These are phyloP conservation scores for Penicillium glabrum DNA, from an alignment of 2,329 filamentous ascomycete species.

Conservation along the genomic window DNA sequence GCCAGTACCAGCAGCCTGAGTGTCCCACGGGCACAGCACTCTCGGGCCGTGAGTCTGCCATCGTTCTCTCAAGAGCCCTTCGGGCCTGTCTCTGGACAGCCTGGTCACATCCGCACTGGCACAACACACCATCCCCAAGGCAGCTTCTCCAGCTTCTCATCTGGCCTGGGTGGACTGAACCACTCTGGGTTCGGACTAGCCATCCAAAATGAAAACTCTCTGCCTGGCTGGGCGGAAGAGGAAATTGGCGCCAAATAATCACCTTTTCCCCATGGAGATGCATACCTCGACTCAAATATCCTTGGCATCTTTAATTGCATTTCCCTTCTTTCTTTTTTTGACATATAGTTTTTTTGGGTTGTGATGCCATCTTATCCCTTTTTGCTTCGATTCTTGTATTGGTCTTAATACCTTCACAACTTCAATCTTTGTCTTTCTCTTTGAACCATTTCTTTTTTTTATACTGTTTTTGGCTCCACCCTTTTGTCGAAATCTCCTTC, in stretches of 20 bases:
- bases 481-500: conserved; percentile 26
- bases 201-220: conserved; percentile 57
- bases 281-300: conserved; percentile 17
- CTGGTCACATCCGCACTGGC: conserved; percentile 35
- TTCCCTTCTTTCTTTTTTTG: conserved; percentile 15
- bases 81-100: conserved; percentile 41
- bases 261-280: conserved; percentile 9
- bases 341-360: conserved; percentile 21
- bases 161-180: conserved; percentile 59
- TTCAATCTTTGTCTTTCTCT: conserved; percentile 21
- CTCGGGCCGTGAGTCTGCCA: conserved; percentile 85
- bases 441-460: conserved; percentile 20
- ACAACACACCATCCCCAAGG: conserved; percentile 46
- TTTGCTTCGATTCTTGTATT: conserved; percentile 34
- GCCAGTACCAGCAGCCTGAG: conserved; percentile 61
- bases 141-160: conserved; percentile 60
- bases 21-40: conserved; percentile 61
- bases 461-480: conserved; percentile 15
- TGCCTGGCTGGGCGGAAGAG: conserved; percentile 65
- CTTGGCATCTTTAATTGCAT: conserved; percentile 20
- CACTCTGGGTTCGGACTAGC: conserved; percentile 60
- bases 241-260: conserved; percentile 58
- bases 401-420: conserved; percentile 28
- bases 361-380: conserved; percentile 17
- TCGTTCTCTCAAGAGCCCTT: conserved; percentile 63